Evolutionary conservation across 2,329 filamentous ascomycete species (phyloP), one percentile per base, ranked within the genome.

Genomic region (Ophiostoma sp.): DNA sequence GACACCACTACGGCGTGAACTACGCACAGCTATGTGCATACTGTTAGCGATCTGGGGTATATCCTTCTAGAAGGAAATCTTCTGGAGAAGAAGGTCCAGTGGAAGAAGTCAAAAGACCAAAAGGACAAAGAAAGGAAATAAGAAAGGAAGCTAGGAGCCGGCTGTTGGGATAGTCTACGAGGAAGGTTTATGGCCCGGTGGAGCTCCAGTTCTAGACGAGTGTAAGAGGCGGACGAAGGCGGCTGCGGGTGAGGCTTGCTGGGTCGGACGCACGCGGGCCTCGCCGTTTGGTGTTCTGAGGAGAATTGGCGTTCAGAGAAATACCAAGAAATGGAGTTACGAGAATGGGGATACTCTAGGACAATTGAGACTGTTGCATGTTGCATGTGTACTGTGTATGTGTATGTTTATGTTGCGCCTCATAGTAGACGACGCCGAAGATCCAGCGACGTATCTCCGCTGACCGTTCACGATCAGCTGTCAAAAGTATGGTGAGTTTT

Each of bases 381-480:
- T 55, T 15, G 50, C 7, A 25, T 22, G 5, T 52, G 50, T n/a
- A n/a, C n/a, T n/a, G n/a, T 28, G 50, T 15, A 55, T 55, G 8
- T 55, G 48, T 52, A 36, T 36, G 33, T 36, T 3, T 36, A 17
- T 57, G 12, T 31, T 31, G 12, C 55, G 17, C 12, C 22, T 15
- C 4, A 19, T 22, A 15, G 42, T 11, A 19, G 61, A 12, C n/a
- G 12, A 22, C 39, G 59, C 33, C 33, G 36, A 64, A 12, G 3
- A 36, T 25, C 33, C 15, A 25, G 36, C 22, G 12, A 45, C 22
- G 36, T 19, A 45, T 66, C n/a, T 45, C 61, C 22, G n/a, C 15
- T 8, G n/a, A 12, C 61, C 61, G 59, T 66, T 45, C n/a, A 42
- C 61, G 61, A 66, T 66, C 36, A 17, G 61, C 61, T 66, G 12